Evolutionary conservation across 345 rosid genomes (phyloP).

Genomic region (Hirschfeldia incana): DNA sequence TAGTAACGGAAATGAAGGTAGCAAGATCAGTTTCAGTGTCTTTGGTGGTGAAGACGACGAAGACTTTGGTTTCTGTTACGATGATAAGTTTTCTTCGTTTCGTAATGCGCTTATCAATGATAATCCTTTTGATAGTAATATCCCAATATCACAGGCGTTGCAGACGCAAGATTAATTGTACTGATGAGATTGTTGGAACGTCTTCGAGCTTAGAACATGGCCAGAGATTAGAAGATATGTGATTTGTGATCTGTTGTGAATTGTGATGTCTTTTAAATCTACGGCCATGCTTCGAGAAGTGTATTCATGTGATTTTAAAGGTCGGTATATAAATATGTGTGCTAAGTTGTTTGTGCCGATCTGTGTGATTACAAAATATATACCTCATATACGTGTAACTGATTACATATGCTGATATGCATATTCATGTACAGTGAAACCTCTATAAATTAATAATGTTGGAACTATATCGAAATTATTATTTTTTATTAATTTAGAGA

Average conservation of each 20-base stretch:
- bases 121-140: conserved; percentile 26
- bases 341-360: conserved; percentile 22
- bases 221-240: conserved; percentile 18
- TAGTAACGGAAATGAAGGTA: conserved; percentile 17
- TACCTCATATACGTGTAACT: background rate
- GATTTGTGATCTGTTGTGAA: background rate
- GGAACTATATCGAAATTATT: too few relatives aligned
- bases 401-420: background rate
- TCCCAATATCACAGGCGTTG: conserved; percentile 20
- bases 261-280: conserved; percentile 1
- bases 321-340: too few relatives aligned
- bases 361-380: too few relatives aligned
- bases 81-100: conserved; percentile 66
- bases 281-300: conserved; percentile 7
- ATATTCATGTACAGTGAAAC: too few relatives aligned
- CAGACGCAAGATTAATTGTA: conserved; percentile 3
- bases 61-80: conserved; percentile 42
- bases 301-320: background rate
- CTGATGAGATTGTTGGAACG: conserved; percentile 20
- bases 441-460: too few relatives aligned
- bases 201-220: conserved; percentile 16
- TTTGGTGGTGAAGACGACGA: conserved; percentile 15
- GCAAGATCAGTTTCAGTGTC: conserved; percentile 20
- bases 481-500: too few relatives aligned
- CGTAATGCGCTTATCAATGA: conserved; percentile 66